phyloP scores from a whole-genome alignment of 2,329 filamentous ascomycete species.

The Apiospora sp. region DNA sequence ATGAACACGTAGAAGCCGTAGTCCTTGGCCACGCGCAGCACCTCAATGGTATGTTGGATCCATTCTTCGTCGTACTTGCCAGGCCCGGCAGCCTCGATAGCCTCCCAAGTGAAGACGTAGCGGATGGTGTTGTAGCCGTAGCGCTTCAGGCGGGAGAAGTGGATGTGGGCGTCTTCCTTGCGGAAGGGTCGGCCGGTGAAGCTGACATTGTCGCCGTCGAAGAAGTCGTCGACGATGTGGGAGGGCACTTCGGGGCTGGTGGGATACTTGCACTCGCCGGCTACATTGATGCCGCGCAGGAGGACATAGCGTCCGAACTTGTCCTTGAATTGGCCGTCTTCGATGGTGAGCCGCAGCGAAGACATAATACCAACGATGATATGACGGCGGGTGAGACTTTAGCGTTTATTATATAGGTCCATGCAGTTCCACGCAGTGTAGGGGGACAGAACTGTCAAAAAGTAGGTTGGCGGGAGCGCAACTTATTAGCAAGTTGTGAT shows the following conservation, averaged over 20 bases:
- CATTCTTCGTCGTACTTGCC: slow-evolving; percentile 93
- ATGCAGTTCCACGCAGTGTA: background rate
- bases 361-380: slow-evolving; percentile 41
- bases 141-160: slow-evolving; percentile 85
- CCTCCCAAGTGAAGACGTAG: slow-evolving; percentile 98
- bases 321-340: slow-evolving; percentile 87
- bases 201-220: slow-evolving; percentile 89
- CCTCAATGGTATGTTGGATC: slow-evolving; percentile 87
- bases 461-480: background rate
- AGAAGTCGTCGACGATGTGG: slow-evolving; percentile 80
- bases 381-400: background rate
- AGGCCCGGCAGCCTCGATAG: slow-evolving; percentile 92
- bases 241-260: slow-evolving; percentile 83
- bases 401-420: background rate
- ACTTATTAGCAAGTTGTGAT: background rate
- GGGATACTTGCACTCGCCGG: slow-evolving; percentile 89
- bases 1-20: slow-evolving; percentile 98
- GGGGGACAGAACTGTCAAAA: background rate
- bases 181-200: slow-evolving; percentile 89
- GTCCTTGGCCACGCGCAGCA: slow-evolving; percentile 82
- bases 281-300: slow-evolving; percentile 92
- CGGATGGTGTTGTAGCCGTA: slow-evolving; percentile 97
- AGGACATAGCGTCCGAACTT: slow-evolving; percentile 82
- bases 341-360: slow-evolving; percentile 79
- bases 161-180: slow-evolving; percentile 80